These are phyloP conservation scores for Daldinia sp. DNA, from an alignment of 2,329 filamentous ascomycete species.

Conservation along the genomic window DNA sequence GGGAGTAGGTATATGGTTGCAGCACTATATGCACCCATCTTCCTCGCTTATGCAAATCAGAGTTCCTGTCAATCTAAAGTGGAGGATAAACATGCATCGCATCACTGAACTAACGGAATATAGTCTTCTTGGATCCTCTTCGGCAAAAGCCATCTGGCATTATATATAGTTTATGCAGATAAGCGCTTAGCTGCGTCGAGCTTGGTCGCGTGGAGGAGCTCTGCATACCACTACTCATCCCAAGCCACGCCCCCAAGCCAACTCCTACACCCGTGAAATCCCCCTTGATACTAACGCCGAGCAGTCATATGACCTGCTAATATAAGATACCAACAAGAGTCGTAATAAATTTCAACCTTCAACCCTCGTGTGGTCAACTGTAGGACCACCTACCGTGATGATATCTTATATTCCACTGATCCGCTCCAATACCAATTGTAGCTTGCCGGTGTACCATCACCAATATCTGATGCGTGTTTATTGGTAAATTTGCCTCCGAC, in stretches of 20 bases:
- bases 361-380: neutral
- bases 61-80: slow-evolving; percentile 9
- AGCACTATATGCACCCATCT: slow-evolving; percentile 4
- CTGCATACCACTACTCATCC: slow-evolving; percentile 19
- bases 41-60: slow-evolving; percentile 25
- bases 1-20: slow-evolving; percentile 9
- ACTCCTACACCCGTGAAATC: slow-evolving; percentile 8
- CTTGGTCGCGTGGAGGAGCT: slow-evolving; percentile 1
- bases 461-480: slow-evolving; percentile 25
- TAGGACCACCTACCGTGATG: neutral
- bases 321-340: neutral
- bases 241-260: slow-evolving; percentile 10
- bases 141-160: slow-evolving; percentile 2
- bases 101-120: slow-evolving; percentile 4
- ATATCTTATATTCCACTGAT: neutral
- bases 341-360: slow-evolving; percentile 8
- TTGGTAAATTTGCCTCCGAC: slow-evolving; percentile 44
- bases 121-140: neutral
- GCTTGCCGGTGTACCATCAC: neutral
- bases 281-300: slow-evolving; percentile 10
- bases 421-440: neutral
- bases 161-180: slow-evolving; percentile 19
- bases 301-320: slow-evolving; percentile 3
- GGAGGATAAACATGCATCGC: slow-evolving; percentile 12
- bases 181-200: slow-evolving; percentile 10